A percentile compares a stretch with the other conserved stretches of the same genome.
Evolutionary conservation across 495 filamentous ascomycete species (phyloP).

Genomic region (Penicillium parvum): DNA sequence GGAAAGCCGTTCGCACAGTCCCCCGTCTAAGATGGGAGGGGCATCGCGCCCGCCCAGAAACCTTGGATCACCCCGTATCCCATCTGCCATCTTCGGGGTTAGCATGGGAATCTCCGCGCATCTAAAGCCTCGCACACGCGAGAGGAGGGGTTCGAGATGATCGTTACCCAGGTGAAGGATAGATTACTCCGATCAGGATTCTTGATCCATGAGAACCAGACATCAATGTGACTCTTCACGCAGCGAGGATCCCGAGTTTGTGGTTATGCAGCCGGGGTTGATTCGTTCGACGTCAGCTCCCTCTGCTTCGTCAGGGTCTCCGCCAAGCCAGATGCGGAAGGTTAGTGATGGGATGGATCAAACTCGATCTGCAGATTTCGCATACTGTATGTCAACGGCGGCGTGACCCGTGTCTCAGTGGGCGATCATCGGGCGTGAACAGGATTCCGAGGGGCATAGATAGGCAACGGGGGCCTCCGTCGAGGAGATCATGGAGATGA

Average conservation of each 20-base stretch:
- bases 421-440: neutral
- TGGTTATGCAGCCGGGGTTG: neutral
- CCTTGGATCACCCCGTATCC: too few species aligned
- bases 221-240: conserved; percentile 11
- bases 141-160: conserved; percentile 1
- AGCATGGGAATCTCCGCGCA: too few species aligned
- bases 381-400: conserved; percentile 13
- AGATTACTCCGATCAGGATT: too few species aligned
- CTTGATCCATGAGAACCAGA: too few species aligned
- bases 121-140: too few species aligned
- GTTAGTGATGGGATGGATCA: conserved; percentile 1
- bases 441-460: too few species aligned
- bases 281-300: neutral
- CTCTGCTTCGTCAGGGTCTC: neutral
- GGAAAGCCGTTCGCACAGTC: conserved; percentile 3
- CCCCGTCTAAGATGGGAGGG: conserved; percentile 5
- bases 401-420: conserved; percentile 3
- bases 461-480: too few species aligned
- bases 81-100: too few species aligned
- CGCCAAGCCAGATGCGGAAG: conserved; percentile 2
- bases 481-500: neutral
- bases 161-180: too few species aligned
- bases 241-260: neutral
- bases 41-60: conserved; percentile 12
- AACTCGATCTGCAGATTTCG: conserved; percentile 11